A percentile compares a stretch with the other conserved stretches of the same genome.
Conservation (phyloP, 1,284 basidiomycete genomes). For the Blastosporella zonata region DNA sequence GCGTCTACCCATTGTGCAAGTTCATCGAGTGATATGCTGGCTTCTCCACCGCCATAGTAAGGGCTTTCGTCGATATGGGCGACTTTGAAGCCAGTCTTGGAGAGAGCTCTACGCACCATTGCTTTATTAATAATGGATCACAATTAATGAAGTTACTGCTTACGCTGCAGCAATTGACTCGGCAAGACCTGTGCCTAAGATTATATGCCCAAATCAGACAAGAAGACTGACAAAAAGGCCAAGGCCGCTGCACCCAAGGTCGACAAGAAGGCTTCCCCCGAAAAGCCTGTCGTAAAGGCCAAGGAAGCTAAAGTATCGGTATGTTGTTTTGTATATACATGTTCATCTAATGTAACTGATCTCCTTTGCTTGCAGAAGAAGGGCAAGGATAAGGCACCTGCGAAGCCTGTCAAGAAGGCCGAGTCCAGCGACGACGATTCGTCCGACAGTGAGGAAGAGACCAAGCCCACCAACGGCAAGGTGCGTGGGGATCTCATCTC, state of each 20-base stretch:
- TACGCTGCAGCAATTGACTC: conserved; percentile 90
- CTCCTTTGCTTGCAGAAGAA: conserved; percentile 16
- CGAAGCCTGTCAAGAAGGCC: conserved; percentile 25
- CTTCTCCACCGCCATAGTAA: conserved; percentile 85
- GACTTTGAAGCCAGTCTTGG: conserved; percentile 83
- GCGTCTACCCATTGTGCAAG: conserved; percentile 65
- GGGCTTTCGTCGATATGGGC: conserved; percentile 84
- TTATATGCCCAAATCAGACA: conserved; percentile 58
- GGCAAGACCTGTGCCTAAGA: conserved; percentile 85
- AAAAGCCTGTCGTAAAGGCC: conserved; percentile 27
- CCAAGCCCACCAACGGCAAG: conserved; percentile 30
- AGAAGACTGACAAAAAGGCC: conserved; percentile 41
- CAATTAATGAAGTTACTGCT: conserved; percentile 36
- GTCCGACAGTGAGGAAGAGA: conserved; percentile 25
- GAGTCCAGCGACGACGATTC: conserved; percentile 21
- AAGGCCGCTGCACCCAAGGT: conserved; percentile 31
- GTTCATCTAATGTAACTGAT: conserved; percentile 5
- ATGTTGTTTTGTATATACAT: conserved; percentile 14
- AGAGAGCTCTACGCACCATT: conserved; percentile 61
- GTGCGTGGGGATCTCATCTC: conserved; percentile 22
- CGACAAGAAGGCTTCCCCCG: conserved; percentile 37
- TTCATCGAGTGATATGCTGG: conserved; percentile 81
- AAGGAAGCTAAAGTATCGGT: conserved; percentile 38
- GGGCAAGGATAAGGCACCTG: conserved; percentile 24
- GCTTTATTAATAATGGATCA: background rate